Conservation (phyloP, 2,329 filamentous ascomycete genomes). For the Neonectria neomacrospora region DNA sequence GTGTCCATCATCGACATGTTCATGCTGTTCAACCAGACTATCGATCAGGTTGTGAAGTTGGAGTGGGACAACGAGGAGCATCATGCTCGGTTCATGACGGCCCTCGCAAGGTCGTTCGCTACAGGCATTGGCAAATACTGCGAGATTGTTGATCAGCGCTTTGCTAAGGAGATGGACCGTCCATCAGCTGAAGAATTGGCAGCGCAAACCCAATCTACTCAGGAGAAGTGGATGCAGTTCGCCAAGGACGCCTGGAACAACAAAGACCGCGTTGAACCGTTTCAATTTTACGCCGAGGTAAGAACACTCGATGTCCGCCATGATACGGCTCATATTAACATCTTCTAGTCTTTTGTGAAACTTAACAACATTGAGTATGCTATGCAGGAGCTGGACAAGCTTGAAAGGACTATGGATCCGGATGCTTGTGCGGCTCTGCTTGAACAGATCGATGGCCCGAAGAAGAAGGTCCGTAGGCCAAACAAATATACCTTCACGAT, state of each 20-base stretch:
- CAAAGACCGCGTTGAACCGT: constrained; percentile 94
- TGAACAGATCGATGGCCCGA: constrained; percentile 76
- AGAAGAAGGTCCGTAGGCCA: constrained; percentile 71
- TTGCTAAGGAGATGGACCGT: constrained; percentile 92
- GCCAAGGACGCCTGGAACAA: constrained; percentile 93
- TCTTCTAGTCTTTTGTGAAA: constrained; percentile 86
- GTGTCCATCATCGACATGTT: constrained; percentile 94
- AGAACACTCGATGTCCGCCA: constrained; percentile 39
- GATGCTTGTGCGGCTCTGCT: constrained; percentile 89
- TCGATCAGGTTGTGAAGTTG: constrained; percentile 86
- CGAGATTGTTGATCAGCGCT: constrained; percentile 86
- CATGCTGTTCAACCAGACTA: constrained; percentile 89
- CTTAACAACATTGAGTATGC: constrained; percentile 98
- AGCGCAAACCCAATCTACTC: constrained; percentile 79
- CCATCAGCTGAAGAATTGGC: constrained; percentile 88
- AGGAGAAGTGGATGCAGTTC: constrained; percentile 92
- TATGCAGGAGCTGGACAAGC: constrained; percentile 88
- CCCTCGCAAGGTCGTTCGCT: constrained; percentile 85
- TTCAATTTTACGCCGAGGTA: constrained; percentile 95
- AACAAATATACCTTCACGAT: constrained; percentile 98
- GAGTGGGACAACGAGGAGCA: constrained; percentile 95
- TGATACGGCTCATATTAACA: constrained; percentile 44
- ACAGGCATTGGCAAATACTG: constrained; percentile 88
- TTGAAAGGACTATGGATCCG: constrained; percentile 90
- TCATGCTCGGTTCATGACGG: constrained; percentile 97